Evolutionary conservation across 148 eudicot genomes (phyloP), one percentile per base, ranked within the genome.

Genomic region (Gaultheria prostrata): DNA sequence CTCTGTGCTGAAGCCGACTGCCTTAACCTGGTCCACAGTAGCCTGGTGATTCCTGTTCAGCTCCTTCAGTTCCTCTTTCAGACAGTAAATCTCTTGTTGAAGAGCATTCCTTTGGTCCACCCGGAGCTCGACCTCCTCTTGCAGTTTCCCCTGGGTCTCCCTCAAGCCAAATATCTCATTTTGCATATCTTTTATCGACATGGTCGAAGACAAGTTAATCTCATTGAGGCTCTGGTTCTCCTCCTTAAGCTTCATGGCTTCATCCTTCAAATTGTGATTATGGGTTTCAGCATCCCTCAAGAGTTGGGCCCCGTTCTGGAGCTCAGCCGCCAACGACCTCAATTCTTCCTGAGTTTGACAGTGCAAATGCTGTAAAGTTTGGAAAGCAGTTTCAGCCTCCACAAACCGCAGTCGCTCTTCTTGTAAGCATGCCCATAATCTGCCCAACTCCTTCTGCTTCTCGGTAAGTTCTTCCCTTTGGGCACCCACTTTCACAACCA

Each of bases 401-500:
- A 89, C 80, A 88, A 90, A 94, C 12, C 98, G 93, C 86, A 92
- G 75, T 48, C 93, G 90, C 85, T 97, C 99, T 89, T 94, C 99
- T 81, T 97, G 98, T 63, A 97, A 83, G 86, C 90, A 90, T 32
- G 95, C 85, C 99, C 97, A 94, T 11, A 97, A 89, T 84, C 91
- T 92, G 61, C 98, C 97, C 82, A 95, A 82, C 83, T 97, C 98
- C 84, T 89, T 90, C 89, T 97, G 98, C 90, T 93, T 95, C 85
- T 97, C 98, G 3, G 91, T 91, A 69, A 97, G 87, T 81, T 95
- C 97, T 87, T 95, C 88, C 73, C 86, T 88, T 82, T 94, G 99
- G 84, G 80, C 69, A 43, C 91, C 91, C 76, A 91, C 89, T 86
- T 91, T 92, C 84, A 89, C 78, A 50, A 84, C 91, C 88, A 93